Evolutionary conservation across 495 filamentous ascomycete genomes (phyloP).

Genomic region (Xylaria cubensis): DNA sequence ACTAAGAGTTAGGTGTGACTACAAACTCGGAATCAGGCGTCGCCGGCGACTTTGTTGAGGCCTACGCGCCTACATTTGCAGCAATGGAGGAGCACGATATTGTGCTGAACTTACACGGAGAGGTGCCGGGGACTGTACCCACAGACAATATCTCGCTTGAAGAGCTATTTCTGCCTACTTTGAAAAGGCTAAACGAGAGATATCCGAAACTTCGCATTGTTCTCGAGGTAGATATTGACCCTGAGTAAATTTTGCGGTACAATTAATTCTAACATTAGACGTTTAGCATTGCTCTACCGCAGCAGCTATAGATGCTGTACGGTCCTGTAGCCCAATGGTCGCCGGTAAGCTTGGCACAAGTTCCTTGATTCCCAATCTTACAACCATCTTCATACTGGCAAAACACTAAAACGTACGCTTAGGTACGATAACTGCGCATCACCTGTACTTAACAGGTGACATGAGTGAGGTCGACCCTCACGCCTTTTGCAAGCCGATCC

Average conservation of each 20-base stretch:
- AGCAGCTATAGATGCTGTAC: constrained; percentile 80
- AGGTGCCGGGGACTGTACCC: constrained; percentile 52
- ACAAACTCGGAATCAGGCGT: constrained; percentile 88
- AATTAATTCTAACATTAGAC: constrained; percentile 24
- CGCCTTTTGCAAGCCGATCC: constrained; percentile 87
- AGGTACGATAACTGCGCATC: constrained; percentile 67
- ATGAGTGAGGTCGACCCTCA: constrained; percentile 77
- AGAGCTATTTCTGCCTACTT: constrained; percentile 77
- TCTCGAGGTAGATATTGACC: constrained; percentile 19
- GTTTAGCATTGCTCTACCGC: constrained; percentile 80
- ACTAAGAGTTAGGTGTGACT: constrained; percentile 62
- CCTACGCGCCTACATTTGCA: constrained; percentile 78
- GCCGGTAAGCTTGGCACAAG: constrained; percentile 61
- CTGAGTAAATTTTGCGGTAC: neutral
- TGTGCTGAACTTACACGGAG: constrained; percentile 67
- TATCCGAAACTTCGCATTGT: constrained; percentile 87
- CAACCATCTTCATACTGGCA: neutral
- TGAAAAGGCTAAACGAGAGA: constrained; percentile 69
- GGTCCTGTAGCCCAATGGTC: constrained; percentile 75
- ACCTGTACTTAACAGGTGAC: constrained; percentile 79
- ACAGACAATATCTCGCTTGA: constrained; percentile 79
- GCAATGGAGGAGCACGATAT: constrained; percentile 68
- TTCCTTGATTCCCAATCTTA: constrained; percentile 35
- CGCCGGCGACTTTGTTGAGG: constrained; percentile 55
- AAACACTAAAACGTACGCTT: constrained; percentile 12